Evolutionary conservation across 2,329 filamentous ascomycete species (phyloP), one percentile per base, ranked within the genome.

Genomic region (Elsinoe batatas): DNA sequence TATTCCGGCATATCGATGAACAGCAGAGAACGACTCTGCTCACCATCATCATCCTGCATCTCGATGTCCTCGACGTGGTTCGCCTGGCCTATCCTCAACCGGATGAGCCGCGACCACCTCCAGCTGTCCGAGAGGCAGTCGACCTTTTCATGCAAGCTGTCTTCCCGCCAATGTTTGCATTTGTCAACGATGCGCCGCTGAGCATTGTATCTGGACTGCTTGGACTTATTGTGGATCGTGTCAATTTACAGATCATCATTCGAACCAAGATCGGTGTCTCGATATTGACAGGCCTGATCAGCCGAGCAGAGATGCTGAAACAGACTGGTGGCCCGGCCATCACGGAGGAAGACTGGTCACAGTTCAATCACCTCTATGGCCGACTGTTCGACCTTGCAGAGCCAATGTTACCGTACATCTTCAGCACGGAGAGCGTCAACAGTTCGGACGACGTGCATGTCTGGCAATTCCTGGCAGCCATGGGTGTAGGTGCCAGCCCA

Each of bases 381-480:
- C 79, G 81, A 22, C 80, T 98, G 58, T 98, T 98, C 71, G 88
- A 93, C 68, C 79, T 81, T 5, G 76, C 97, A 15, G 91, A 97
- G 69, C 88, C 88, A 1, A 84, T 85, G 5, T 79, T 97, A 46
- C 85, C 86, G 11, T 81, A 86, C 63, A 84, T 96, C 60, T 98
- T 98, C 80, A 91, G 91, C 0, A 88, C 87, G 17, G 86, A 86
- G n/a, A 88, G 95, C 65, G 90, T 88, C 61, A 87, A 88, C 18
- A 61, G 60, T 13, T 61, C 61, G 50, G 90, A 96, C 62, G 93
- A 98, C 65, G 85, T 95, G 66, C 95, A 97, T 66, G 89, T 97
- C 37, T 98, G 93, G 93, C 91, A 97, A 71, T 94, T 97, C 69
- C 79, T 98, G 61, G 93, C 93, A 7, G 90, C 91, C 11, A 89